Percentiles rank a stretch among this genome's conserved stretches.
Conservation (phyloP, 805 yeast species). For the Saturnispora sanitii region DNA sequence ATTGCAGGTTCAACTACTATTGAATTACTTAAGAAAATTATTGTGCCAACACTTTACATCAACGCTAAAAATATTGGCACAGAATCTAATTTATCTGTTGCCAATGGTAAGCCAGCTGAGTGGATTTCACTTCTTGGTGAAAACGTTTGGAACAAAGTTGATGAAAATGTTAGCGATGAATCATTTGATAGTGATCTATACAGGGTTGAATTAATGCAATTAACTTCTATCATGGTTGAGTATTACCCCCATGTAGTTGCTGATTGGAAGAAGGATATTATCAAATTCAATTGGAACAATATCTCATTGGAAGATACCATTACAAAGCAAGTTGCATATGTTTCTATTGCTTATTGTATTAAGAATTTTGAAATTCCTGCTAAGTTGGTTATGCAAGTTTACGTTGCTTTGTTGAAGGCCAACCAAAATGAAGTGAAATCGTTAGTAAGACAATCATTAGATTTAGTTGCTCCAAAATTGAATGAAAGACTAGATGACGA, state of each 20-base stretch:
- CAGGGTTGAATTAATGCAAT: slow-evolving; percentile 68
- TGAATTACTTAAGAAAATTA: slow-evolving; percentile 49
- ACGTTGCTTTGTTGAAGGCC: slow-evolving; percentile 78
- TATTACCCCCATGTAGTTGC: slow-evolving; percentile 51
- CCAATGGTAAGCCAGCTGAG: slow-evolving; percentile 25
- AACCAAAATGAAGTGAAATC: slow-evolving; percentile 78
- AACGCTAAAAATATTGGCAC: slow-evolving; percentile 45
- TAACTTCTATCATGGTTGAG: slow-evolving; percentile 68
- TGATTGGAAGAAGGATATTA: slow-evolving; percentile 68
- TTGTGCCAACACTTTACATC: slow-evolving; percentile 54
- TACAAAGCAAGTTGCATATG: slow-evolving; percentile 88
- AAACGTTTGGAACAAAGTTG: slow-evolving; percentile 63
- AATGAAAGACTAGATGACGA: slow-evolving; percentile 55
- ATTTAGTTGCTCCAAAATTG: slow-evolving; percentile 80
- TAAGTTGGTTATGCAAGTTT: slow-evolving; percentile 81
- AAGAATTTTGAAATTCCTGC: slow-evolving; percentile 82
- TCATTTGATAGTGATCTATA: slow-evolving; percentile 66
- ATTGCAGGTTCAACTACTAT: slow-evolving; percentile 43
- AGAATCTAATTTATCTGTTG: slow-evolving; percentile 12
- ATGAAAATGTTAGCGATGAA: slow-evolving; percentile 41
- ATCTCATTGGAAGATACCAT: slow-evolving; percentile 81
- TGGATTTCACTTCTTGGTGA: slow-evolving; percentile 62
- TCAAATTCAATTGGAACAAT: slow-evolving; percentile 90
- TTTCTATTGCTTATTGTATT: slow-evolving; percentile 77
- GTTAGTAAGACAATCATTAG: slow-evolving; percentile 79